Conservation (phyloP, 441 rosid species). For the Bruguiera hainesii region DNA sequence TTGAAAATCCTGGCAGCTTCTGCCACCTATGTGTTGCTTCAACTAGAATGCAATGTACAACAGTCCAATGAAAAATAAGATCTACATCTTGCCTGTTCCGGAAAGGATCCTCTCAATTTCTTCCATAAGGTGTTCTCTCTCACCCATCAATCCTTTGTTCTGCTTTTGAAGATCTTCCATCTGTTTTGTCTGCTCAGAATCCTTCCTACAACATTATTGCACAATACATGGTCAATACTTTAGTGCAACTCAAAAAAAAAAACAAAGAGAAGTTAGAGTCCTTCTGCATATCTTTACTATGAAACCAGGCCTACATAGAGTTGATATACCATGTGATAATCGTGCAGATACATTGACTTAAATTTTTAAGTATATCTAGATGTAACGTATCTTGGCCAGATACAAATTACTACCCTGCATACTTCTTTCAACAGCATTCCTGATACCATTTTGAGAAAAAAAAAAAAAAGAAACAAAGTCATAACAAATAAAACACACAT, state of each 20-base stretch:
- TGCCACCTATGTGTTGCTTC: not conserved
- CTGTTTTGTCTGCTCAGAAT: conserved; percentile 72
- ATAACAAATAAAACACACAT: not conserved
- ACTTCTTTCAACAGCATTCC: conserved; percentile 44
- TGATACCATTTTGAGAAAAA: conserved; percentile 9
- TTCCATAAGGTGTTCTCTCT: conserved; percentile 63
- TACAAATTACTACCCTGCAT: conserved; percentile 44
- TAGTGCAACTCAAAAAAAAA: too few relatives aligned
- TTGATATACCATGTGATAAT: conserved; percentile 14
- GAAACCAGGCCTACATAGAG: conserved; percentile 67
- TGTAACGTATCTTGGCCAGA: conserved; percentile 54
- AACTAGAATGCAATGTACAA: not conserved
- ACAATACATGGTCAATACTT: conserved; percentile 1
- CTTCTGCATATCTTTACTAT: conserved; percentile 23
- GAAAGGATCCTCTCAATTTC: conserved; percentile 58
- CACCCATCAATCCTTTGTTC: conserved; percentile 52
- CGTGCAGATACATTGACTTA: conserved; percentile 10
- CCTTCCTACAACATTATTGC: conserved; percentile 45
- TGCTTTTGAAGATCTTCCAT: conserved; percentile 70
- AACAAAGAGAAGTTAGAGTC: not conserved
- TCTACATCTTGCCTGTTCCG: conserved; percentile 37
- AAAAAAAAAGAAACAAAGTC: conserved; percentile 1
- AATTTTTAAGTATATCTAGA: conserved; percentile 1
- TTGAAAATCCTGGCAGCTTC: not conserved
- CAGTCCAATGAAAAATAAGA: not conserved